These are phyloP conservation scores for Plasmodium malariae DNA, from an alignment of 169 alveolate genomes.

Conservation along the genomic window DNA sequence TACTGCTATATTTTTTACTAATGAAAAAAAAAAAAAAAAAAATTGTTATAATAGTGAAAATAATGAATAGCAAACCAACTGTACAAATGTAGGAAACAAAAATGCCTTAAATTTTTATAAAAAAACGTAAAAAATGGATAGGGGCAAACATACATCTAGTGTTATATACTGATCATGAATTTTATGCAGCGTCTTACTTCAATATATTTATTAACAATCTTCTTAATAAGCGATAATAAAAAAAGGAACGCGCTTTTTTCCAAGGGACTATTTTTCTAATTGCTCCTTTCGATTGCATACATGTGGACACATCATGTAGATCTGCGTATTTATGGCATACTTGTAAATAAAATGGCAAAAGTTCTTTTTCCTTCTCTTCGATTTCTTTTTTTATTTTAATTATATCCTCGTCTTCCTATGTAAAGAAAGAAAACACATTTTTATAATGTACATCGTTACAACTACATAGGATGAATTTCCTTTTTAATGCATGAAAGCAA, in stretches of 20 bases:
- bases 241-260: constrained; percentile 85
- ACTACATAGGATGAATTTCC: not conserved
- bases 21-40: not conserved
- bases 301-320: constrained; percentile 88
- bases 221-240: constrained; percentile 84
- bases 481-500: not conserved
- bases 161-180: too few species aligned
- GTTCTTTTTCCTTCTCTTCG: constrained; percentile 78
- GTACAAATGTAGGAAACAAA: too few species aligned
- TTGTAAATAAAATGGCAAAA: constrained; percentile 82
- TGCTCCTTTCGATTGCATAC: constrained; percentile 90
- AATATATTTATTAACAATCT: constrained; percentile 80
- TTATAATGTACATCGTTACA: not conserved
- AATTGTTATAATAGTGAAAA: too few species aligned
- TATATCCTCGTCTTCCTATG: constrained; percentile 56
- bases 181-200: constrained; percentile 47
- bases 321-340: constrained; percentile 89
- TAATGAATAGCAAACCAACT: too few species aligned
- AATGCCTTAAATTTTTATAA: too few species aligned
- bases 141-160: not conserved
- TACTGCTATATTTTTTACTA: constrained; percentile 33
- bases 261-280: constrained; percentile 85
- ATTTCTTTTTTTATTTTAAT: constrained; percentile 75
- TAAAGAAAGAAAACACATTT: constrained; percentile 27
- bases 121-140: not conserved